These are phyloP conservation scores for Trifolium repens DNA, from an alignment of 306 rosid species.

Conservation along the genomic window DNA sequence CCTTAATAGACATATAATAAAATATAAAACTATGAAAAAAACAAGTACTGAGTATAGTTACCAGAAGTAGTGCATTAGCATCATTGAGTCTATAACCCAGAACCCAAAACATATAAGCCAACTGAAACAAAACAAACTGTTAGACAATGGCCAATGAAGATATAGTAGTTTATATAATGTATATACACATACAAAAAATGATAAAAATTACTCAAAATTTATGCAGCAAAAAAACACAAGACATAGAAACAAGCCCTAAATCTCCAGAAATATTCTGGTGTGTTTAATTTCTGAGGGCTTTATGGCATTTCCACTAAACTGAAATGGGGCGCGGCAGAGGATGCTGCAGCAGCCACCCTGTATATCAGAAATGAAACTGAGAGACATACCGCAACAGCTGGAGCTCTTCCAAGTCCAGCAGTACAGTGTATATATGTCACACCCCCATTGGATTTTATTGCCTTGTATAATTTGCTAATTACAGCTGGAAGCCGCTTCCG, in stretches of 20 bases:
- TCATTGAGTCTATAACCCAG: constrained; percentile 75
- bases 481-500: constrained; percentile 83
- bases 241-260: neutral
- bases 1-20: constrained; percentile 17
- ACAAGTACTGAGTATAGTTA: constrained; percentile 44
- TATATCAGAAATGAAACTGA: constrained; percentile 31
- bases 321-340: neutral
- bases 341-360: neutral
- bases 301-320: neutral
- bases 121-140: constrained; percentile 61
- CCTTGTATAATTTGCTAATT: constrained; percentile 75
- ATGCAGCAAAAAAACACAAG: neutral
- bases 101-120: constrained; percentile 97
- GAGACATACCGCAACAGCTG: constrained; percentile 75
- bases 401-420: constrained; percentile 99
- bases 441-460: constrained; percentile 80
- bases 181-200: too few relatives aligned
- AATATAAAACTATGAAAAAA: constrained; percentile 22
- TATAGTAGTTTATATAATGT: too few relatives aligned
- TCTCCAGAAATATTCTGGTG: neutral
- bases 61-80: constrained; percentile 72
- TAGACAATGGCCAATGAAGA: constrained; percentile 31
- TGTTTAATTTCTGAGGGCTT: neutral
- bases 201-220: too few relatives aligned
- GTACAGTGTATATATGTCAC: constrained; percentile 93